Base-by-base conservation (phyloP, 768 basidiomycete genomes). In the Postia placenta region DNA sequence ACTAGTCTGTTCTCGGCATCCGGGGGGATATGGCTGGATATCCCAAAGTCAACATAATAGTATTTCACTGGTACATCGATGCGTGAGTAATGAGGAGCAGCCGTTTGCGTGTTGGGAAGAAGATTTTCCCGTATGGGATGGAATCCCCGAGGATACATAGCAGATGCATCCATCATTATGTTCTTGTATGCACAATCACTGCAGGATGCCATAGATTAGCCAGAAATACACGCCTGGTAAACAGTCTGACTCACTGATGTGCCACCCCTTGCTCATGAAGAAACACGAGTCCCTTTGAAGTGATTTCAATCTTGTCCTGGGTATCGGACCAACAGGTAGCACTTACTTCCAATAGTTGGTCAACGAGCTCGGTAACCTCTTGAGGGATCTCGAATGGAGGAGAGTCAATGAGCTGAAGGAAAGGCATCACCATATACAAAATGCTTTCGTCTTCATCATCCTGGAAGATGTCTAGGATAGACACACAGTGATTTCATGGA, bases 401-500 rank as follows among this genome's bases (percentile, higher is more conserved):
- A 2, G 45, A n/a, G 23, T 58, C 47, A 15, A 58, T 48, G 11
- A 15, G 19, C 3, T 53, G 51, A 2, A 63, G 44, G 36, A 52
- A 60, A 0, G 58, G 58, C 58, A 58, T 61, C 9, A 63, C 58
- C 14, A 60, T 51, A 25, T 47, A 59, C 7, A 38, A 44, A 26
- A 41, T 17, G 19, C 14, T 22, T 1, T 37, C 22, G 14, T 54
- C 42, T 2, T 49, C 56, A 6, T 44, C 42, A 37, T 59, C 58
- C 5, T 37, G 19, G 12, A 62, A 47, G 12, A 37, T 4, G 20
- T 61, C 61, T n/a, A 61, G 49, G 3, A 64, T 35, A 1, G 60
- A 58, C 2, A 61, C 58, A 20, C 50, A 60, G 42, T 64, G 61
- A 28, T 63, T 63, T 6, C 20, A 20, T 0, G 61, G 52, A 33